A percentile compares a stretch with the other conserved stretches of the same genome.
Conservation (phyloP, 192 early-diverging fungal genomes). For the Umbelopsis vinacea region DNA sequence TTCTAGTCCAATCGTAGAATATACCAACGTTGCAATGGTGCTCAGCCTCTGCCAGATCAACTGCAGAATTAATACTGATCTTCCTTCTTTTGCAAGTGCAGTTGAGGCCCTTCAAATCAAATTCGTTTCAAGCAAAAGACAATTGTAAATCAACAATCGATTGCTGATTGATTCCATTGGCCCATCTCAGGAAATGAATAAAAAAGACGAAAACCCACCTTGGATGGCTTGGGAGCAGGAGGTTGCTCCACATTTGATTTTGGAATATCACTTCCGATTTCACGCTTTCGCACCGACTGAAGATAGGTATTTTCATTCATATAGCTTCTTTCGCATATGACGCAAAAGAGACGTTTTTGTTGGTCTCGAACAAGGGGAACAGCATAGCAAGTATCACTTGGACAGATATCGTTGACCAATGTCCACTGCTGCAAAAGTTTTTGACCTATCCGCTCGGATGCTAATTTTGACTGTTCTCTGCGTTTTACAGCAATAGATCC, state of each 20-base stretch:
- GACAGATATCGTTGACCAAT: slow-evolving; percentile 61
- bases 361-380: slow-evolving; percentile 43
- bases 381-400: slow-evolving; percentile 50
- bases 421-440: slow-evolving; percentile 62
- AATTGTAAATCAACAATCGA: slow-evolving; percentile 15
- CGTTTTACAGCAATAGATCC: slow-evolving; percentile 9
- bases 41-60: background rate
- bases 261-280: background rate
- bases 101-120: background rate
- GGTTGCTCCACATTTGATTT: background rate
- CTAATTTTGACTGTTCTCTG: slow-evolving; percentile 53
- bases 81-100: slow-evolving; percentile 6
- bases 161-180: background rate
- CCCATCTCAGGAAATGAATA: background rate
- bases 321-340: slow-evolving; percentile 38
- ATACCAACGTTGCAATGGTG: slow-evolving; percentile 7
- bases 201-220: background rate
- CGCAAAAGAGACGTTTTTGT: slow-evolving; percentile 35
- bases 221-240: background rate
- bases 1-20: background rate
- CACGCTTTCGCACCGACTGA: background rate
- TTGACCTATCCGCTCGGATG: slow-evolving; percentile 58
- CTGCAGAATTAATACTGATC: slow-evolving; percentile 11
- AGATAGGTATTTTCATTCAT: slow-evolving; percentile 12
- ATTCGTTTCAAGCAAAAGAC: background rate